Base-by-base conservation (phyloP, 2,329 filamentous ascomycete species). In the Nannizziopsis arthrosporioides region DNA sequence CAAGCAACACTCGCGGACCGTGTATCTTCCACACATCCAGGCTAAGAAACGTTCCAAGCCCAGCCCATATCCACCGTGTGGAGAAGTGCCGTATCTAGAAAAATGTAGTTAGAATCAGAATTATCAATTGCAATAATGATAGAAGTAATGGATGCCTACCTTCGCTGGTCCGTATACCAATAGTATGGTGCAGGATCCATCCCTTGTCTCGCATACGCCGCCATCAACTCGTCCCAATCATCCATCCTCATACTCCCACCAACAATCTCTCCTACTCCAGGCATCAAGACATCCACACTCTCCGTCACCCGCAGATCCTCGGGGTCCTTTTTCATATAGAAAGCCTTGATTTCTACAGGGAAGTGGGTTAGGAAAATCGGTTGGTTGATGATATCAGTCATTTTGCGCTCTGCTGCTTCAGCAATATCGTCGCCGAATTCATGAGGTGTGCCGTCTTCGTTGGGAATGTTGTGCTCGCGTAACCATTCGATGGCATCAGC, bases 321-420 rank as follows among this genome's bases (percentile, higher is more conserved):
- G 38, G 75, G 73, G 59, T 90, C 92, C 69, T 84, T 89, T 70
- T 89, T 83, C 92, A 98, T 98, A 77, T 98, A 98, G 68, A 98
- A 98, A 1, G 92, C 85, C 76, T 98, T 98, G 76, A 98, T 94
- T 71, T 90, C 87, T 51, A 82, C 82, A 15, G 92, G 92, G 79
- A 98, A 98, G 70, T 96, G 90, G 2, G 90, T 96, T 37, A 96
- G 76, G 73, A 96, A 86, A 67, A 98, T 94, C 53, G 92, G 92
- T 47, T 80, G 74, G 80, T 93, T 92, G 74, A 98, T 94, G 58
- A 83, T 84, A 66, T 98, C 92, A 1, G 90, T 96, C 92, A 98
- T 98, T 64, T 76, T 80, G 59, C 92, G 84, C 76, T 98, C 92
- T 10, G 92, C 92, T 10, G 92, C 92, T 70, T 96, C 92, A 56